Base-by-base conservation (phyloP, 192 early-diverging fungal species). In the Fimicolochytrium jonesii region DNA sequence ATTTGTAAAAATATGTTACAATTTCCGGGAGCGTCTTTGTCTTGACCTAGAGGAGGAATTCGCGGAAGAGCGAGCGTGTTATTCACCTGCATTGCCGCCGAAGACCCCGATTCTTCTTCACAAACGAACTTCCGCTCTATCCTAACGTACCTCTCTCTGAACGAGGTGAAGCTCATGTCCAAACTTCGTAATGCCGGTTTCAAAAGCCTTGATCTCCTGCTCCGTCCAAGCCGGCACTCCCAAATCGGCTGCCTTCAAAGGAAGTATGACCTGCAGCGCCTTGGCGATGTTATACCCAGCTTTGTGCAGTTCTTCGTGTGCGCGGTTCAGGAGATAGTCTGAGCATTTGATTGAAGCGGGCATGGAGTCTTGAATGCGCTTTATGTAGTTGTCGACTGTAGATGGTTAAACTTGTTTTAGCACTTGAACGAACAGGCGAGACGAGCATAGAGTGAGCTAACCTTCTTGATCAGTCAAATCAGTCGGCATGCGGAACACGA, bases 1-100 rank as follows among this genome's bases (percentile, higher is more conserved):
- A 70, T 22, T 54, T 54, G 45, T 73, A 73, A 48, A 69, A 73
- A 52, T 35, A 73, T 0, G 39, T 30, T 17, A 73, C 62, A 6
- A 73, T 22, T 42, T 67, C 70, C 0, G 56, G 33, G 50, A 67
- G 54, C 15, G 58, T 18, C 51, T 71, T 71, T 23, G 64, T 31
- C n/a, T 54, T 59, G 4, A 69, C 60, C 58, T 67, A 62, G n/a
- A n/a, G n/a, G n/a, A n/a, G n/a, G n/a, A n/a, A n/a, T n/a, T n/a
- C n/a, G n/a, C n/a, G n/a, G n/a, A n/a, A n/a, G n/a, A n/a, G n/a
- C n/a, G n/a, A n/a, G n/a, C n/a, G n/a, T n/a, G n/a, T n/a, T n/a
- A n/a, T 11, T 30, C 9, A 54, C 15, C 9, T 10, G 28, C 9
- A 32, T 32, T 11, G 11, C 52, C 11, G 1, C 13, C 17, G 28